A percentile compares a stretch with the other conserved stretches of the same genome.
Conservation (phyloP, 2,329 filamentous ascomycete species). For the Cordyceps tenuipes region DNA sequence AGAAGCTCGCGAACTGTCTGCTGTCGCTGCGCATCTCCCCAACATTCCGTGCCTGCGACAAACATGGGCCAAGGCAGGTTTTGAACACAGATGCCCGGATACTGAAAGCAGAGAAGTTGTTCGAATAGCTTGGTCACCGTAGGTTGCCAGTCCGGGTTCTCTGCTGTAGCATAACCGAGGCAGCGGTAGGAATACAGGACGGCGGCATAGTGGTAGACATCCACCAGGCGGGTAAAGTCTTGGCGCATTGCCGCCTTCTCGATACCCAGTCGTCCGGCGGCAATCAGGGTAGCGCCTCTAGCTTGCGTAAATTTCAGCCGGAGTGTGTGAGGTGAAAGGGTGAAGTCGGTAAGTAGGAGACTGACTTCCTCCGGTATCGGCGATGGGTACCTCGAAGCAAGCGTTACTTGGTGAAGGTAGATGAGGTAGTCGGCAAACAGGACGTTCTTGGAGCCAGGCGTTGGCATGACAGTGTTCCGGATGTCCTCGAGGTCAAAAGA, state of each 20-base stretch:
- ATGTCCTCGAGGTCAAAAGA: conserved; percentile 20
- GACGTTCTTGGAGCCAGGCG: conserved; percentile 15
- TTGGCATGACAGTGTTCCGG: conserved; percentile 17
- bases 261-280: conserved; percentile 19
- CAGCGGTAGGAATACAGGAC: conserved; percentile 22
- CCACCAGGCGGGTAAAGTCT: conserved; percentile 22
- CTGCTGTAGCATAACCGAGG: conserved; percentile 15
- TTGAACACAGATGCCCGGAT: conserved; percentile 18
- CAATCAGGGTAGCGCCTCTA: conserved; percentile 20
- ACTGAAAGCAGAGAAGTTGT: conserved; percentile 18
- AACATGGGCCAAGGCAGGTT: conserved; percentile 24
- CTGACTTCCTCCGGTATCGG: conserved; percentile 2
- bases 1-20: conserved; percentile 15
- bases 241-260: conserved; percentile 14
- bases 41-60: conserved; percentile 21
- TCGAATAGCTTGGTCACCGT: conserved; percentile 17
- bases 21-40: conserved; percentile 17
- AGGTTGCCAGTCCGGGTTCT: conserved; percentile 14
- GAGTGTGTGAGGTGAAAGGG: neutral
- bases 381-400: conserved; percentile 13
- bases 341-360: conserved; percentile 1
- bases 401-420: conserved; percentile 16
- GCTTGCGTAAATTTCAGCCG: conserved; percentile 20
- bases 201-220: conserved; percentile 22
- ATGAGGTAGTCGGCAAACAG: conserved; percentile 21